Evolutionary conservation across 768 basidiomycete genomes (phyloP), one percentile per base, ranked within the genome.

Genomic region (Amanita pallidorosea): DNA sequence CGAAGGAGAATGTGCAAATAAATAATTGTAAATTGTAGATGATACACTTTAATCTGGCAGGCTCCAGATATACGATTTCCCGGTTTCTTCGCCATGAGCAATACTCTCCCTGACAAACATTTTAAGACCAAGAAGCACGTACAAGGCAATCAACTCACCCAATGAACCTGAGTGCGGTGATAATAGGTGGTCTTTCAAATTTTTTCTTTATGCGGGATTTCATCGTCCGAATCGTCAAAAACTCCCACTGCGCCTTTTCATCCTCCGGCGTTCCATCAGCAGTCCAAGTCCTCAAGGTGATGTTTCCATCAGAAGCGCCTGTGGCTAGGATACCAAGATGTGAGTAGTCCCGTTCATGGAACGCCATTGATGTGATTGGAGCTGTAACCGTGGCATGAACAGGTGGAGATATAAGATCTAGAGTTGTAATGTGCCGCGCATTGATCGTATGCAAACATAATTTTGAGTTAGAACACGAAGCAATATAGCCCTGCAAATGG

Each of bases 291-390:
- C 87, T 72, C n/a, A 96, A 67, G 0, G 79, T 79, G 48, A 92
- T 83, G 2, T 80, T 75, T 6, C 89, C 87, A 55, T 88, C 86
- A 1, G 80, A 70, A 5, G 81, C 77, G 3, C 88, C 89, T 1
- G 83, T 83, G 0, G 89, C 90, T n/a, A 96, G 72, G 4, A 91
- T 71, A 4, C 88, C 88, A 0, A 80, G 68, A 54, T 76, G 73
- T 0, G 87, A 81, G 63, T 88, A 95, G 59, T 95, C 93, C 31
- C 93, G 79, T 60, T 94, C 88, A 53, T 90, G 85, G 69, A 95
- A 95, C 0, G 85, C 82, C 46, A 96, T 65, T 0, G 87, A 82
- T 0, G 84, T 85, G 49, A 94, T 82, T 3, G 69, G 69, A 0
- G 78, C 76, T 2, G 72, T 72, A 15, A 76, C 67, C 5, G 66